phyloP scores from a whole-genome alignment of 2,329 filamentous ascomycete species.

The Trichoderma atrobrunneum region DNA sequence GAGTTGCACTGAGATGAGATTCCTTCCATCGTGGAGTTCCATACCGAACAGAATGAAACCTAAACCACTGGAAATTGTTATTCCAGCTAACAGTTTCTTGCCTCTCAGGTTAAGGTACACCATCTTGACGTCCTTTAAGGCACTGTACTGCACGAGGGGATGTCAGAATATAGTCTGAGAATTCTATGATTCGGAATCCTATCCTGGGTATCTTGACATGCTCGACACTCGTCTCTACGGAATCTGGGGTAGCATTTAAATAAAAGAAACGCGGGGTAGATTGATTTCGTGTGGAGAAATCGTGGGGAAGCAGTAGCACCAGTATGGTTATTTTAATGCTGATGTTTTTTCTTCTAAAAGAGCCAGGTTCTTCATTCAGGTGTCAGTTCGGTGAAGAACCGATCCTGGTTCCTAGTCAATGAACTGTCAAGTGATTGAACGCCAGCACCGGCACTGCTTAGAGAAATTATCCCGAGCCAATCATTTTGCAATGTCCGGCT shows the following conservation, averaged over 20 bases:
- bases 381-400: neutral
- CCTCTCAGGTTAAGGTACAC: neutral
- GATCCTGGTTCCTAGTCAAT: neutral
- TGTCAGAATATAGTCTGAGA: neutral
- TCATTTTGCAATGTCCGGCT: neutral
- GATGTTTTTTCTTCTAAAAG: neutral
- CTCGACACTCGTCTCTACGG: neutral
- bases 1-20: neutral
- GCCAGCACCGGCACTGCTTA: neutral
- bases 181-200: neutral
- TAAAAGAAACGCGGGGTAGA: constrained; percentile 7
- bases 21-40: neutral
- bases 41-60: constrained; percentile 11
- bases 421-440: neutral
- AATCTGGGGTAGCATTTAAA: constrained; percentile 13
- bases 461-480: neutral
- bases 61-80: constrained; percentile 10
- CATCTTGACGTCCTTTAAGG: neutral
- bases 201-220: neutral
- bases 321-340: neutral
- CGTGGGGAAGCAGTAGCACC: neutral
- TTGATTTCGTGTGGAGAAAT: neutral
- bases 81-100: constrained; percentile 6
- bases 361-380: neutral
- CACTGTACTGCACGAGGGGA: neutral